A percentile compares a stretch with the other conserved stretches of the same genome.
These are phyloP conservation scores for Blastobotrys capitulatus DNA, from an alignment of 1,139 yeast genomes.

Conservation along the genomic window DNA sequence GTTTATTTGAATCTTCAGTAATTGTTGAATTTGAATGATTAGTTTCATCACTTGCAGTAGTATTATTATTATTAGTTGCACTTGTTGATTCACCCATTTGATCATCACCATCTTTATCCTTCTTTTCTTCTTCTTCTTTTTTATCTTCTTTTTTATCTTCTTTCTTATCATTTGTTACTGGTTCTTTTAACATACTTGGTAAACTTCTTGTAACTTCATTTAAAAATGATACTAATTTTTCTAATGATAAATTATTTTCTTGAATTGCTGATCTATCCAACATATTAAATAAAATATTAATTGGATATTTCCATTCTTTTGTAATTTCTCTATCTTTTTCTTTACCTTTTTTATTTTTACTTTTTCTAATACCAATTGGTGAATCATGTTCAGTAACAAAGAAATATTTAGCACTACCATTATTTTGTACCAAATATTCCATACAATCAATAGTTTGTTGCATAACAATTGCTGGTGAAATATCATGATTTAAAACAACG, in stretches of 20 bases:
- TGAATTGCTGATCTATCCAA: constrained; percentile 59
- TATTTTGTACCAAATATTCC: constrained; percentile 64
- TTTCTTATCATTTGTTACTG: constrained; percentile 13
- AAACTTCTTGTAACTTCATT: constrained; percentile 76
- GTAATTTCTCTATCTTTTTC: constrained; percentile 29
- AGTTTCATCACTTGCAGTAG: neutral
- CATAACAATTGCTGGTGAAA: constrained; percentile 66
- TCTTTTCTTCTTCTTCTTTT: constrained; percentile 6
- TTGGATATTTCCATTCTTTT: constrained; percentile 54
- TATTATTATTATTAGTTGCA: constrained; percentile 1
- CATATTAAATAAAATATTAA: constrained; percentile 59
- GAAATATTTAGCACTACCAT: constrained; percentile 64
- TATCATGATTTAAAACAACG: constrained; percentile 48
- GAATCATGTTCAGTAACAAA: constrained; percentile 79
- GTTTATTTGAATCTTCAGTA: constrained; percentile 14
- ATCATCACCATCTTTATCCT: constrained; percentile 19
- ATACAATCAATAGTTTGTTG: constrained; percentile 74
- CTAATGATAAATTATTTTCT: constrained; percentile 73
- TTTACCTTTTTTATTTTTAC: constrained; percentile 33
- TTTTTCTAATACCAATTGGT: constrained; percentile 45
- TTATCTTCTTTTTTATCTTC: constrained; percentile 12
- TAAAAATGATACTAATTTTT: constrained; percentile 64
- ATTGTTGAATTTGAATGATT: neutral
- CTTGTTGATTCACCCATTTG: constrained; percentile 14
- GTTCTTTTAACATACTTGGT: constrained; percentile 30